Percentiles rank a stretch among this genome's conserved stretches.
Conservation (phyloP, 2,329 filamentous ascomycete genomes). For the Fusarium sp. region DNA sequence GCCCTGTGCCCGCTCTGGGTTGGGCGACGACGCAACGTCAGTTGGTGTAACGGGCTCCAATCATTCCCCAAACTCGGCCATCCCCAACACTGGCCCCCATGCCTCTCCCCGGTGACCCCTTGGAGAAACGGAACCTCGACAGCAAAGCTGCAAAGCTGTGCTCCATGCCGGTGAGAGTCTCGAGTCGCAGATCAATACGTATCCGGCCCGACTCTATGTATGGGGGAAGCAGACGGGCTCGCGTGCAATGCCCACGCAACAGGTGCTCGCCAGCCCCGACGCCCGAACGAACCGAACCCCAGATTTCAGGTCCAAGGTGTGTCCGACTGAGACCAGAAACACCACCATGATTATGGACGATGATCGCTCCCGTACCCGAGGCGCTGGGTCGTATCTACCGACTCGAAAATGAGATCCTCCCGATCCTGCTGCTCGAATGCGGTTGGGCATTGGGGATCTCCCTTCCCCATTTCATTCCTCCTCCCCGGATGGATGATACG, state of each 20-base stretch:
- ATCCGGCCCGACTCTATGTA: constrained; percentile 26
- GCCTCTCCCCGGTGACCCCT: constrained; percentile 2
- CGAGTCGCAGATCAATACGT: constrained; percentile 12
- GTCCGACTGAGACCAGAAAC: constrained; percentile 7
- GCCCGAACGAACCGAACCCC: constrained; percentile 19
- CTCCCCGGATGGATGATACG: background rate
- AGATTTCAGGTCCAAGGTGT: constrained; percentile 15
- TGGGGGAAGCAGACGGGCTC: constrained; percentile 8
- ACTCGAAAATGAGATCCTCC: constrained; percentile 9
- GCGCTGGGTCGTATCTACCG: constrained; percentile 24
- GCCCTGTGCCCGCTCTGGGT: constrained; percentile 9
- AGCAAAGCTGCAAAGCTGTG: background rate
- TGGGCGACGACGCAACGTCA: constrained; percentile 12
- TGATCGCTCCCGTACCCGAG: constrained; percentile 23
- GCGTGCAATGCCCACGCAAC: constrained; percentile 13
- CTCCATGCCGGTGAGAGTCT: constrained; percentile 12
- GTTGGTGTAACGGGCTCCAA: constrained; percentile 17
- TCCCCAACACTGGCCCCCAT: constrained; percentile 22
- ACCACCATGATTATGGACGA: constrained; percentile 7
- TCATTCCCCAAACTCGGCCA: constrained; percentile 11
- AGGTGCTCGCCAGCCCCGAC: constrained; percentile 5
- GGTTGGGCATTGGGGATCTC: background rate
- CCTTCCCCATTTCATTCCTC: constrained; percentile 5
- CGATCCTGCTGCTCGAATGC: background rate
- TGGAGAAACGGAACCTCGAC: constrained; percentile 6